Base-by-base conservation (phyloP, 2,329 filamentous ascomycete genomes). In the Parastagonospora nodorum region DNA sequence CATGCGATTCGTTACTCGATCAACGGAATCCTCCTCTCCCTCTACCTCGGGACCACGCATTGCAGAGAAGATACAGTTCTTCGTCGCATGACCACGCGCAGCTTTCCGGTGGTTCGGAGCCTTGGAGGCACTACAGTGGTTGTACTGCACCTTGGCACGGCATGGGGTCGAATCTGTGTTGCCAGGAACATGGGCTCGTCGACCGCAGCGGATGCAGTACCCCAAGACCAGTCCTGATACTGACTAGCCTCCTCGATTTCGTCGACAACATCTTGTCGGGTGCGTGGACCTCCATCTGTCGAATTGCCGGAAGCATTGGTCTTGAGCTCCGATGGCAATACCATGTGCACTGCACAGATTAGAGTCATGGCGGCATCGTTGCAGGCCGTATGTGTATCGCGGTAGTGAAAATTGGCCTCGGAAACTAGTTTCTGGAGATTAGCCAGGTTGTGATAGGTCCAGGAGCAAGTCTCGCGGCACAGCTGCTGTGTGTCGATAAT, bases 321-420 rank as follows among this genome's bases (percentile, higher is more conserved):
- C 38, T 43, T 37, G 5, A 50, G 15, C 2, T 38, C 33, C 0
- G 9, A 2, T 1, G 47, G 42, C 3, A 57, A 35, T 0, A 58
- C 48, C 46, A 58, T 51, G 16, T 58, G 53, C 2, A 61, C 19
- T 5, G 56, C 60, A 2, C 35, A 24, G n/a, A 61, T 57, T 0
- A 60, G 42, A 0, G 61, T 60, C 28, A 51, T 53, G 2, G 57
- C 57, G 0, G 51, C 53, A 19, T 62, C 57, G 40, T 64, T 64
- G 33, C 52, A 30, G 0, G 58, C 57, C 0, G 58, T 61, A 15
- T 61, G 58, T 1, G 44, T 8, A 27, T 63, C 44, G 1, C 46
- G 45, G 29, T 53, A 54, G 3, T 37, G 15, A 7, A 61, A 53
- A 19, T 35, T 44, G 11, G 42, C 33, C 7, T 27, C 37, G n/a